phyloP scores from a whole-genome alignment of 306 rosid species.

The Arachis hypogaea region DNA sequence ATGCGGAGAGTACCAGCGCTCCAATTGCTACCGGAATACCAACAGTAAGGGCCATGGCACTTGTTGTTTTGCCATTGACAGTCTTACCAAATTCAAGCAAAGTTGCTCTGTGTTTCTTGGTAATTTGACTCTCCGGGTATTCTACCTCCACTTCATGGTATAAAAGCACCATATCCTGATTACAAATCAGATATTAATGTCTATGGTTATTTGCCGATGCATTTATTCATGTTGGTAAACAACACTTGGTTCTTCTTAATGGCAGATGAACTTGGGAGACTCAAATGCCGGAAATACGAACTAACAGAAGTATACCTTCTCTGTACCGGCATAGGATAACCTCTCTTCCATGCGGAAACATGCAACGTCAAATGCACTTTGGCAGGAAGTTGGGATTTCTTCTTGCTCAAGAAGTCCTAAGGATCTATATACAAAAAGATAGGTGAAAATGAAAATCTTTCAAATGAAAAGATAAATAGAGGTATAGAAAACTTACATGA shows the following conservation, averaged over 20 bases:
- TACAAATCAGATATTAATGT: slow-evolving; percentile 32
- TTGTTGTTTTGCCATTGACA: slow-evolving; percentile 59
- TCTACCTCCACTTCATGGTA: slow-evolving; percentile 89
- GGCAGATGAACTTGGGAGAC: neutral
- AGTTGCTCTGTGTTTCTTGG: slow-evolving; percentile 77
- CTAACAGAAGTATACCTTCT: slow-evolving; percentile 59
- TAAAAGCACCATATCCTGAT: slow-evolving; percentile 96
- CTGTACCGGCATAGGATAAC: slow-evolving; percentile 68
- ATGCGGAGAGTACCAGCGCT: slow-evolving; percentile 68
- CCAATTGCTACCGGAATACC: slow-evolving; percentile 88
- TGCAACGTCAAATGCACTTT: slow-evolving; percentile 76
- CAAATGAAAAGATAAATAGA: slow-evolving; percentile 18
- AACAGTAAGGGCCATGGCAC: slow-evolving; percentile 95
- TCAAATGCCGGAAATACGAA: neutral
- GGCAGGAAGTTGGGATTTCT: slow-evolving; percentile 77
- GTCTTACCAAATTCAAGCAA: slow-evolving; percentile 83
- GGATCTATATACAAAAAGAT: slow-evolving; percentile 51
- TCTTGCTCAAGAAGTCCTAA: slow-evolving; percentile 78
- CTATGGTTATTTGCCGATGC: neutral
- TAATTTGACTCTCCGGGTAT: slow-evolving; percentile 57
- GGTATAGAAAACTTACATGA: slow-evolving; percentile 54
- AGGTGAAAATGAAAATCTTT: slow-evolving; percentile 29
- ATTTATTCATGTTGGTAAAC: neutral
- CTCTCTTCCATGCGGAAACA: slow-evolving; percentile 87
- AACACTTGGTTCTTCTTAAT: slow-evolving; percentile 2